A percentile compares a stretch with the other conserved stretches of the same genome.
phyloP scores from a whole-genome alignment of 495 filamentous ascomycete genomes.

The Mycothermus thermophilus region DNA sequence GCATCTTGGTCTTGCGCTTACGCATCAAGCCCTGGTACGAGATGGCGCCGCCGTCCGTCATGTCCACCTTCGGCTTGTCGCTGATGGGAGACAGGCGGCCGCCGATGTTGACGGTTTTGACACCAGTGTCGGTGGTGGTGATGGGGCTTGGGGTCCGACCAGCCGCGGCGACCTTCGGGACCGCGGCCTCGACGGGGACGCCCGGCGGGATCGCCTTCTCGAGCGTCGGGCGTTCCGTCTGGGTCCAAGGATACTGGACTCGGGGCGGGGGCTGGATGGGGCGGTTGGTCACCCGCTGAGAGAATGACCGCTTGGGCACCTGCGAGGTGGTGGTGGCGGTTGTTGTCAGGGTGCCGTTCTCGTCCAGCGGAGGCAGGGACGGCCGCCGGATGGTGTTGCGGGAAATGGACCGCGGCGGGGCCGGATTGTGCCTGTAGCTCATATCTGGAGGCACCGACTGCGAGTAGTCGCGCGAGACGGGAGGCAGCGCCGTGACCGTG shows the following conservation, averaged over 20 bases:
- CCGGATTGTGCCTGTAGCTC: constrained; percentile 44
- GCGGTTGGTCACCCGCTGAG: constrained; percentile 18
- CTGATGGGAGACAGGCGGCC: constrained; percentile 16
- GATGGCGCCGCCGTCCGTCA: constrained; percentile 33
- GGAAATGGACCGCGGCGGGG: constrained; percentile 35
- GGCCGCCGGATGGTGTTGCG: constrained; percentile 43
- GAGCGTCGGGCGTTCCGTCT: constrained; percentile 23
- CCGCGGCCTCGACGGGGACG: constrained; percentile 9
- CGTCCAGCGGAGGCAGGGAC: constrained; percentile 44
- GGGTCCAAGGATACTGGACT: constrained; percentile 35
- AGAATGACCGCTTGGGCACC: constrained; percentile 18
- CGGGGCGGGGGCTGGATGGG: constrained; percentile 33
- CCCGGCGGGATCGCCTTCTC: constrained; percentile 24
- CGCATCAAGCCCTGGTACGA: constrained; percentile 78
- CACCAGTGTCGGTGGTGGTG: constrained; percentile 23
- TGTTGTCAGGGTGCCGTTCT: constrained; percentile 27
- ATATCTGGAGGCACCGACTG: constrained; percentile 93
- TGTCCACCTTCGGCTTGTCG: constrained; percentile 16
- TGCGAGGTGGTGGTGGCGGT: constrained; percentile 3
- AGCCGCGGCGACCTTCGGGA: constrained; percentile 4
- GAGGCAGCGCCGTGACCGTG: constrained; percentile 54
- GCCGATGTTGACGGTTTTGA: constrained; percentile 40
- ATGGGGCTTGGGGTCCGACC: too few relatives aligned
- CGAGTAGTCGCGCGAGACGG: constrained; percentile 55
- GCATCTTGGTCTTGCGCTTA: constrained; percentile 79